Base-by-base conservation (phyloP, 148 eudicot genomes). In the Selenicereus undatus region DNA sequence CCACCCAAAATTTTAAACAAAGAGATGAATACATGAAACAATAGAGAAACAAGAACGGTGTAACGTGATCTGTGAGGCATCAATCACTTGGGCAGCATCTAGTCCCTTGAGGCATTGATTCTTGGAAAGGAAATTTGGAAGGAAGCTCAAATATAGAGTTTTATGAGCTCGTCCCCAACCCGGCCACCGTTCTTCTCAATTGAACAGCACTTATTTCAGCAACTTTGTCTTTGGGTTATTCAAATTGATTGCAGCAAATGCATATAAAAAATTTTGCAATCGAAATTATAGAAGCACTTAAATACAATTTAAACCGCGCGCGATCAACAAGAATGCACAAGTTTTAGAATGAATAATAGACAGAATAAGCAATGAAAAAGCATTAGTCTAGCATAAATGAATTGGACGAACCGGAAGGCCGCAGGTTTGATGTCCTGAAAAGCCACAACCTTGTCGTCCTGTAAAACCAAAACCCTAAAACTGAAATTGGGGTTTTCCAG, bases 391-490 rank as follows among this genome's bases (percentile, higher is more conserved):
- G 39, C 13, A 70, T 43, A 1, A 64, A 48, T 9, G 65, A 76
- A 56, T 48, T 22, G 17, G 77, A 82, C 20, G 26, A 79, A 87
- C 87, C 86, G 80, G 76, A 86, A 85, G 12, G 97, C 97, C 11
- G 98, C 81, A 76, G 98, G 98, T 11, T 90, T 94, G 69, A 90
- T 94, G 79, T 94, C 98, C 78, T 83, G 91, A 79, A 94, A 94
- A 22, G 97, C 97, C 51, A 92, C 92, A 10, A 91, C 89, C 83
- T 78, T 90, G 20, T 94, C 97, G 79, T 94, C 98, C 97, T 92
- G 91, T 80, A 60, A 50, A 76, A 35, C 62, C 42, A 16, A 27
- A 76, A 29, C 52, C 71, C 12, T 32, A 45, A 18, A 4, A 0
- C 6, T 76, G 11, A 79, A 51, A 17, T n/a, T 75, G 60, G 71